Base-by-base conservation (phyloP, 1,139 yeast species). In the Geotrichum candidum region DNA sequence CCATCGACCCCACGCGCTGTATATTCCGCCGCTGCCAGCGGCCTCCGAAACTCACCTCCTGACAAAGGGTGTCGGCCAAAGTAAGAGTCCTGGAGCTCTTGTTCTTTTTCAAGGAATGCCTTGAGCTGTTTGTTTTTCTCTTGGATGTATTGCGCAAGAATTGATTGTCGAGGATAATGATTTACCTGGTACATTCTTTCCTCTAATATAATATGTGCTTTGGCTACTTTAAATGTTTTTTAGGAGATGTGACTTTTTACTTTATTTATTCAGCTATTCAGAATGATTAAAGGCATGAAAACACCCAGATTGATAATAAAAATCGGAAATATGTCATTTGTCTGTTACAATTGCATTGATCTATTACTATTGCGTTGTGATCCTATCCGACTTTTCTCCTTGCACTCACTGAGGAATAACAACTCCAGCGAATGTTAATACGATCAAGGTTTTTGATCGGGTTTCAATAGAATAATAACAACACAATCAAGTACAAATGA, bases 101-200 rank as follows among this genome's bases (percentile, higher is more conserved):
- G 27, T 31, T 55, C 53, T 23, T 52, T 13, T 18, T 55, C 58
- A 55, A 55, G 48, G 33, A 55, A 55, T 27, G 35, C 50, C 33
- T 55, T 51, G 31, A 55, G 46, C 22, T 55, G 58, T 22, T 55
- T 55, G 53, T 55, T 55, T 31, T 55, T 55, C 23, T 55, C 58
- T 25, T 51, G 3, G 22, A 55, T 55, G 35, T 55, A 55, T 10
- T 55, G 58, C 22, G 53, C 10, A 9, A 55, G 46, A 3, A 31
- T 15, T n/a, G 53, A 46, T n/a, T 46, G 11, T 5, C 53, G 53
- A 22, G 53, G 10, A 27, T 46, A n/a, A 5, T 15, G 10, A 10
- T 41, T 41, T n/a, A 18, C 7, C 18, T 7, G 10, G 18, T n/a
- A n/a, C 48, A 41, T 41, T 41, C n/a, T 51, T 9, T 27, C 15